These are phyloP conservation scores for Russula earlei DNA, from an alignment of 768 basidiomycete species.

Conservation along the genomic window DNA sequence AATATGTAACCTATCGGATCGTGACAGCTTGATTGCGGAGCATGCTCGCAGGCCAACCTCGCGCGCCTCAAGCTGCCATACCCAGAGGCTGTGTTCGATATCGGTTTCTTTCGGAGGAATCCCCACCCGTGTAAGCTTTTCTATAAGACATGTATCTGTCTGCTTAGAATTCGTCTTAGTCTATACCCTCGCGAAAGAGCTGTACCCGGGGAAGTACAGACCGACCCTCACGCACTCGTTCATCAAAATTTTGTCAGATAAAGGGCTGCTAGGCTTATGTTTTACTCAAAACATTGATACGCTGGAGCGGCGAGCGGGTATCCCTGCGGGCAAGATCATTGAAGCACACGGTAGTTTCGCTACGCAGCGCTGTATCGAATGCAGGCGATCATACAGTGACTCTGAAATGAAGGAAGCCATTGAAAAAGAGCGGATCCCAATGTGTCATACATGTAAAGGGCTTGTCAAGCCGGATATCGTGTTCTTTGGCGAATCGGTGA, in stretches of 20 bases:
- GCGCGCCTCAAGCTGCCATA: constrained; percentile 73
- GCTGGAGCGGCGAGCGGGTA: constrained; percentile 74
- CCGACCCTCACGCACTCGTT: constrained; percentile 90
- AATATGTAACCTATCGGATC: neutral
- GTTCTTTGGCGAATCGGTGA: constrained; percentile 77
- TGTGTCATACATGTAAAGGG: constrained; percentile 58
- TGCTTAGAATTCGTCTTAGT: constrained; percentile 33
- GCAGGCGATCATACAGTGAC: constrained; percentile 47
- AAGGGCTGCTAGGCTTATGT: constrained; percentile 60
- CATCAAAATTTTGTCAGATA: constrained; percentile 66
- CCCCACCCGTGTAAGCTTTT: constrained; percentile 62
- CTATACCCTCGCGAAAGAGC: constrained; percentile 86
- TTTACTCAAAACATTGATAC: constrained; percentile 94
- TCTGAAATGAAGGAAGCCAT: constrained; percentile 62
- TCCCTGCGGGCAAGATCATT: constrained; percentile 64
- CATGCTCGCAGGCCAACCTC: constrained; percentile 52
- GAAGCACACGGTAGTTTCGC: constrained; percentile 98
- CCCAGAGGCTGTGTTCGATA: constrained; percentile 94
- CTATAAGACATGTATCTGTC: neutral
- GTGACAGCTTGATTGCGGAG: neutral
- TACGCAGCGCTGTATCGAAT: constrained; percentile 72
- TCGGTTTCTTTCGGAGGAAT: constrained; percentile 71
- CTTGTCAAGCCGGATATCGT: constrained; percentile 92
- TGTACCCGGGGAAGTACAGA: constrained; percentile 83
- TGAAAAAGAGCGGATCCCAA: constrained; percentile 51